Conservation (phyloP, 441 rosid genomes). For the Populus tomentosa region DNA sequence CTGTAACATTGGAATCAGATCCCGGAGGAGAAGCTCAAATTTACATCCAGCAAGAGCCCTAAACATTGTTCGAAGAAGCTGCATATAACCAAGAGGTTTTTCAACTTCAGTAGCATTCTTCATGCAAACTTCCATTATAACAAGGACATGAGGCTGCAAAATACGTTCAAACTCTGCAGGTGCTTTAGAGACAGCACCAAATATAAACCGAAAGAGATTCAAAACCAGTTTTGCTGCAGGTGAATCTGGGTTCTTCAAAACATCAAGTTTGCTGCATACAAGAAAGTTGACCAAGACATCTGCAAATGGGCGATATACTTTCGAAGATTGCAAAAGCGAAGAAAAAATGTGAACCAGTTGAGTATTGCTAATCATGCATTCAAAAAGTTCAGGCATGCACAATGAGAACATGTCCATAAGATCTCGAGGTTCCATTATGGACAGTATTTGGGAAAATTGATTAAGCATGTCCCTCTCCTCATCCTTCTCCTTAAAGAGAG, state of each 20-base stretch:
- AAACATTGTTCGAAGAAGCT: slow-evolving; percentile 89
- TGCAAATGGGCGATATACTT: slow-evolving; percentile 86
- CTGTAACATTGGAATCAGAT: slow-evolving; percentile 76
- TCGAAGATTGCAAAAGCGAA: slow-evolving; percentile 69
- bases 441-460: slow-evolving; percentile 84
- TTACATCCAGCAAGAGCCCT: slow-evolving; percentile 93
- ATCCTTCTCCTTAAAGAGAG: slow-evolving; percentile 95
- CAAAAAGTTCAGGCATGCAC: slow-evolving; percentile 97
- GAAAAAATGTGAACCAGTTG: slow-evolving; percentile 91
- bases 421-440: slow-evolving; percentile 97
- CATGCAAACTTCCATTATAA: slow-evolving; percentile 93
- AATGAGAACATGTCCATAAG: slow-evolving; percentile 98
- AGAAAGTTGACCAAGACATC: slow-evolving; percentile 92
- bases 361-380: slow-evolving; percentile 87
- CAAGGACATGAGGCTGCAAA: slow-evolving; percentile 91
- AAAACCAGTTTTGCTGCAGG: slow-evolving; percentile 81
- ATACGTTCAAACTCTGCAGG: slow-evolving; percentile 96
- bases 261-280: slow-evolving; percentile 82
- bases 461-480: slow-evolving; percentile 94
- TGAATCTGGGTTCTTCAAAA: slow-evolving; percentile 79
- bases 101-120: slow-evolving; percentile 80
- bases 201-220: slow-evolving; percentile 86
- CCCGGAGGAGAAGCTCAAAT: slow-evolving; percentile 83
- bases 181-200: slow-evolving; percentile 83
- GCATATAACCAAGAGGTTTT: slow-evolving; percentile 40